Evolutionary conservation across 352 stramenopile genomes (phyloP), one percentile per base, ranked within the genome.

Genomic region (Globisporangium cylindrosporum): DNA sequence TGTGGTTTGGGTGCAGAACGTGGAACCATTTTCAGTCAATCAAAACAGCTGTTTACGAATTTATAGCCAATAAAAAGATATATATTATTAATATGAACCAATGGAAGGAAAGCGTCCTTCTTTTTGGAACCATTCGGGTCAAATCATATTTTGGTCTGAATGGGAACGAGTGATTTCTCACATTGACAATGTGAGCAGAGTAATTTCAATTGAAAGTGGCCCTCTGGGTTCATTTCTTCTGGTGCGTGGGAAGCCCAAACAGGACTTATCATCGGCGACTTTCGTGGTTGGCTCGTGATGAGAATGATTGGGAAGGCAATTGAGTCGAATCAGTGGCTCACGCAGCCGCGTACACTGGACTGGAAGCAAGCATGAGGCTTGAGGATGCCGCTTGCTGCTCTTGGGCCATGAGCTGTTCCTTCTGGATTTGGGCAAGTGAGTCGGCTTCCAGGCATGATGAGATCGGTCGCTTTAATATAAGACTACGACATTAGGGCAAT

Each of bases 211-310:
- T 5, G 53, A 22, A 6, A 41, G 12, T 46, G 38, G 38, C 38
- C 27, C 54, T 59, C 54, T 49, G 56, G 56, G 56, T 62, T 62
- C 56, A 62, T 49, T 62, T 43, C 43, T 32, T 29, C 10, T 59
- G 53, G 53, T 18, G 53, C 9, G n/a, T 22, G 41, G 41, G 15
- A 49, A 49, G 41, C 41, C 7, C 18, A 22, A 18, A 22, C 43
- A 22, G 41, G 6, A 9, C 4, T 7, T 7, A n/a, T n/a, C 43
- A 51, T 29, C 9, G 43, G n/a, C 20, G 43, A 10, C 20, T 49
- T 61, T 32, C 15, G 48, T 29, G n/a, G n/a, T 8, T 24, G 24
- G 10, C 24, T 59, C 25, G 25, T 22, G 56, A 62, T 62, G 56
- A 27, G 56, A 49, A 62, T 62, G 56, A 62, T 49, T 24, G 56